Conservation (phyloP, 129 eudicot genomes). For the Saussurea involucrata region DNA sequence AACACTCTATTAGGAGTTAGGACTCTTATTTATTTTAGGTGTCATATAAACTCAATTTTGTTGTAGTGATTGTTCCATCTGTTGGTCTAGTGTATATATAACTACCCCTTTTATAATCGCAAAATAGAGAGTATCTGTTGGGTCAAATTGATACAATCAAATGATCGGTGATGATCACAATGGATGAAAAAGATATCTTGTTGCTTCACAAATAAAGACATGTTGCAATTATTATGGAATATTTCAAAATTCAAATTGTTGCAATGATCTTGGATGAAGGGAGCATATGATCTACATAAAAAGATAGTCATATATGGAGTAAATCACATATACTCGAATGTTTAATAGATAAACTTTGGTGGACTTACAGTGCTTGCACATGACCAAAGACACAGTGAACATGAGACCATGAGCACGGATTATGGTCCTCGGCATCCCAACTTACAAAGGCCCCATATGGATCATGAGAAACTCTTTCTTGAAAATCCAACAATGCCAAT, state of each 20-base stretch:
- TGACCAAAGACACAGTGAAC: conserved; percentile 60
- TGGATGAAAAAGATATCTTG: background rate
- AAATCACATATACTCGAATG: background rate
- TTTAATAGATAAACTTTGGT: background rate
- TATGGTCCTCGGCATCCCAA: conserved; percentile 53
- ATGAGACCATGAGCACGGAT: conserved; percentile 77
- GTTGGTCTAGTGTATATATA: background rate
- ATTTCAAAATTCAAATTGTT: background rate
- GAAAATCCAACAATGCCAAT: conserved; percentile 54
- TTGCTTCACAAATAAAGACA: background rate
- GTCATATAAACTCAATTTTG: no score
- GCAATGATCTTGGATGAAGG: background rate
- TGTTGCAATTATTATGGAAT: background rate
- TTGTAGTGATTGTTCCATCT: background rate
- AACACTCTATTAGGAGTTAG: no score
- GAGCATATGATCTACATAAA: background rate
- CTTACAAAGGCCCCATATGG: conserved; percentile 53
- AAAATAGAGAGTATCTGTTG: background rate
- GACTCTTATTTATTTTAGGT: no score
- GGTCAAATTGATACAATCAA: background rate
- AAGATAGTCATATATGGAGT: no score
- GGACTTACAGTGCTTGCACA: conserved; percentile 71
- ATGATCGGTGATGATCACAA: background rate
- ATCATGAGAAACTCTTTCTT: conserved; percentile 45
- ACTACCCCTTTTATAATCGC: background rate